These are phyloP conservation scores for Aspergillus tanneri DNA, from an alignment of 2,329 filamentous ascomycete genomes.

Conservation along the genomic window DNA sequence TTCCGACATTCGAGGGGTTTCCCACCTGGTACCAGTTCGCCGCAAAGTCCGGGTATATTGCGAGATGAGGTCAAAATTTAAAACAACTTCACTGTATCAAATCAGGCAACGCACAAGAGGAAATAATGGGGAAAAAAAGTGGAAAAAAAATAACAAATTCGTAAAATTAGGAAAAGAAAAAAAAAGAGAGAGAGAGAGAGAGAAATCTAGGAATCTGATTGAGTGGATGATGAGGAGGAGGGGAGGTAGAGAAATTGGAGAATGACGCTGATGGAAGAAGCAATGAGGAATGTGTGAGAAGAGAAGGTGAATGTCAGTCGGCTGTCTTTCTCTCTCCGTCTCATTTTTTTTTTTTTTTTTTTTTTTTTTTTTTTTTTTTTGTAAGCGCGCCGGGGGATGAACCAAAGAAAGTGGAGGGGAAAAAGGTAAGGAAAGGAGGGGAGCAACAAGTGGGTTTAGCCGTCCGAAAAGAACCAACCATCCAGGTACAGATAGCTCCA, in stretches of 20 bases:
- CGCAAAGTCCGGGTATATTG: background rate
- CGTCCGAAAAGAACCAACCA: constrained; percentile 3
- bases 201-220: background rate
- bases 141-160: background rate
- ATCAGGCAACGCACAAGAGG: background rate
- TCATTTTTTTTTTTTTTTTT: constrained; percentile 2
- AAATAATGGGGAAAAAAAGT: background rate
- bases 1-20: background rate
- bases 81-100: background rate
- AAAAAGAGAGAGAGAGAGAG: background rate
- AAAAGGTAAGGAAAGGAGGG: constrained; percentile 14
- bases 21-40: background rate
- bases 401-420: constrained; percentile 18
- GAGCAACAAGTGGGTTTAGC: constrained; percentile 18
- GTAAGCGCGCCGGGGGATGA: constrained; percentile 16
- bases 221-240: background rate
- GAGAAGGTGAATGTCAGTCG: background rate
- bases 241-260: constrained; percentile 5
- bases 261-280: constrained; percentile 1
- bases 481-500: constrained; percentile 10
- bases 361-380: constrained; percentile 6
- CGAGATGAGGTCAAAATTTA: background rate
- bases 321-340: constrained; percentile 3
- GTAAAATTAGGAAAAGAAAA: background rate
- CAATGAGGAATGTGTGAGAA: background rate